phyloP scores from a whole-genome alignment of 441 rosid species.

The Erysimum pusillum region DNA sequence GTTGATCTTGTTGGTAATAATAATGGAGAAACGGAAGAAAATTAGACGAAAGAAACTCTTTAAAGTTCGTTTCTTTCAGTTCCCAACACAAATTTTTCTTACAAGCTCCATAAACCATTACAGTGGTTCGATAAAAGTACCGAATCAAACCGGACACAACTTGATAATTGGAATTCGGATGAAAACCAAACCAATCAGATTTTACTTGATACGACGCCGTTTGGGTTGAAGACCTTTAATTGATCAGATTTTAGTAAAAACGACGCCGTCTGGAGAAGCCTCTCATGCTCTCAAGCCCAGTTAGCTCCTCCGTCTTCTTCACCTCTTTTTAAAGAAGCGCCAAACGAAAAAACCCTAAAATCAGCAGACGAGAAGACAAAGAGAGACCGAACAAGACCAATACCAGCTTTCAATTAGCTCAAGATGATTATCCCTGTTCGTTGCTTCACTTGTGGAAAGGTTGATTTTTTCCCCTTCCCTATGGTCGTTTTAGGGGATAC shows the following conservation, averaged over 20 bases:
- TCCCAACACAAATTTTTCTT: too few relatives aligned
- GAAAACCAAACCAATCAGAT: too few relatives aligned
- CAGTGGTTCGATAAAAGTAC: too few relatives aligned
- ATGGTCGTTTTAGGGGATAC: not conserved
- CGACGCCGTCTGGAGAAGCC: not conserved
- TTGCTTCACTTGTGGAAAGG: constrained; percentile 96
- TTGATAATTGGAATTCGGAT: too few relatives aligned
- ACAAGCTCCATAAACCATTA: too few relatives aligned
- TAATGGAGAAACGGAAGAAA: too few relatives aligned
- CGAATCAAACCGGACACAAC: too few relatives aligned
- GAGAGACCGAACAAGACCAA: constrained; percentile 9
- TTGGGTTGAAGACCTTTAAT: too few relatives aligned
- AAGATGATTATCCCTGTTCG: constrained; percentile 92
- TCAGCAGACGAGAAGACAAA: constrained; percentile 32
- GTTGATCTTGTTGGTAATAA: too few relatives aligned
- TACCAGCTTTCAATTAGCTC: not conserved
- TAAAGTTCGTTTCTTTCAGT: too few relatives aligned
- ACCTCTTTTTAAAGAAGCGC: constrained; percentile 10
- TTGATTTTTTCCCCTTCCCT: constrained; percentile 14
- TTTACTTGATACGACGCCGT: not conserved
- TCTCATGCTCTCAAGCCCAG: not conserved
- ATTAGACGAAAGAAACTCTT: too few relatives aligned
- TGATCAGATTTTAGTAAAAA: not conserved
- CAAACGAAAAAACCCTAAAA: constrained; percentile 33
- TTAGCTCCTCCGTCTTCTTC: constrained; percentile 2